A percentile compares a stretch with the other conserved stretches of the same genome.
These are phyloP conservation scores for Olyra latifolia DNA, from an alignment of 176 grass and related monocot species.

Conservation along the genomic window DNA sequence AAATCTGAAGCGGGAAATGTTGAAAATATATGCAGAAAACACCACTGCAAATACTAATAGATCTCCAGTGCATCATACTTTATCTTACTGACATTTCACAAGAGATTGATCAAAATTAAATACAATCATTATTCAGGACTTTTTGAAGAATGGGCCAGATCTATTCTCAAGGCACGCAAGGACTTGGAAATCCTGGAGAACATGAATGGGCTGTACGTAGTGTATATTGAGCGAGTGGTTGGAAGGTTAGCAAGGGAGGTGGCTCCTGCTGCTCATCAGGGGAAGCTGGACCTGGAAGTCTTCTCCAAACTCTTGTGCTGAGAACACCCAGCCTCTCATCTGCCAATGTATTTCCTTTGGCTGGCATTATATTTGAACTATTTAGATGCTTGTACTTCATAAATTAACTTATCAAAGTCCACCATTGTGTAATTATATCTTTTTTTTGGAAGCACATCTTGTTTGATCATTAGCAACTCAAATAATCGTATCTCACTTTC, in stretches of 20 bases:
- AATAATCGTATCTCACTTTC: background rate
- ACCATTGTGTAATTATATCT: background rate
- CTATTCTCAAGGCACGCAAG: slow-evolving; percentile 69
- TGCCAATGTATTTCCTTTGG: slow-evolving; percentile 25
- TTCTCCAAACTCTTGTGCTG: slow-evolving; percentile 71
- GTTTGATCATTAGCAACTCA: background rate
- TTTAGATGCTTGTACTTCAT: slow-evolving; percentile 8
- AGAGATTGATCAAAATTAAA: slow-evolving; percentile 31
- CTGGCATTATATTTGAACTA: background rate
- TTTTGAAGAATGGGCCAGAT: slow-evolving; percentile 89
- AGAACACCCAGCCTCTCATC: slow-evolving; percentile 7
- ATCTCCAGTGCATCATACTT: slow-evolving; percentile 12
- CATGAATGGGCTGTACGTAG: slow-evolving; percentile 69
- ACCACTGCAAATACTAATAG: slow-evolving; percentile 18
- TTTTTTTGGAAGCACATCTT: background rate
- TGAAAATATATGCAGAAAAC: background rate
- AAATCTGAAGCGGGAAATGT: slow-evolving; percentile 19
- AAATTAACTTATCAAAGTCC: background rate
- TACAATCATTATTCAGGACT: slow-evolving; percentile 49
- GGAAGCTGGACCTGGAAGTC: slow-evolving; percentile 68
- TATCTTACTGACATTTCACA: slow-evolving; percentile 19
- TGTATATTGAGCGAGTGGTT: slow-evolving; percentile 75
- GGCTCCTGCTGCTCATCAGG: slow-evolving; percentile 57
- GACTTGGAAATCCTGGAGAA: slow-evolving; percentile 77
- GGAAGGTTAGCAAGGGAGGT: slow-evolving; percentile 72